Evolutionary conservation across 2,329 filamentous ascomycete species (phyloP).

Genomic region (Aureobasidium sp.): DNA sequence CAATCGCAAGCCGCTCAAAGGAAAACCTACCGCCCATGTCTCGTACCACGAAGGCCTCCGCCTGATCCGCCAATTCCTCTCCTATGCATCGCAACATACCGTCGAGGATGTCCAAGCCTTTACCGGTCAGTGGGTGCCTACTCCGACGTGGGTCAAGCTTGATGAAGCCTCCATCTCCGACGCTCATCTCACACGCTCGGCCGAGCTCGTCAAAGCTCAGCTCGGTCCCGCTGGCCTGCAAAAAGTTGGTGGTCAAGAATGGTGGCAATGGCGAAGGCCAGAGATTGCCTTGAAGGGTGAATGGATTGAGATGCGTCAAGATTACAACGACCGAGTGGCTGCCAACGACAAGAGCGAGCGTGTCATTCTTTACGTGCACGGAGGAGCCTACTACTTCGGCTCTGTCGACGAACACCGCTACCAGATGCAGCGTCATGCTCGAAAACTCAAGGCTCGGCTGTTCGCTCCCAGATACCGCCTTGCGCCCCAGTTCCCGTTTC

Average conservation of each 20-base stretch:
- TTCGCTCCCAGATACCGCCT: conserved; percentile 81
- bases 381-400: conserved; percentile 91
- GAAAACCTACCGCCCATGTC: conserved; percentile 82
- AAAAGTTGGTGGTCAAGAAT: conserved; percentile 69
- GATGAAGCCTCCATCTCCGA: conserved; percentile 61
- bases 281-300: conserved; percentile 66
- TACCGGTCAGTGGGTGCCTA: conserved; percentile 84
- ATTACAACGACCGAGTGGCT: conserved; percentile 66
- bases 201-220: conserved; percentile 61
- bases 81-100: conserved; percentile 78
- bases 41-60: conserved; percentile 91
- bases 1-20: conserved; percentile 64
- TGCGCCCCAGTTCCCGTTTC: conserved; percentile 90
- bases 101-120: conserved; percentile 92
- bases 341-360: conserved; percentile 54
- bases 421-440: conserved; percentile 90
- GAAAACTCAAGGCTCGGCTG: conserved; percentile 84
- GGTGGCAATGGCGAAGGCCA: conserved; percentile 83
- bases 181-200: conserved; percentile 58
- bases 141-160: conserved; percentile 78
- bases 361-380: conserved; percentile 90
- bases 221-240: conserved; percentile 70
- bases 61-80: conserved; percentile 77
- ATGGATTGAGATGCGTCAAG: conserved; percentile 91
- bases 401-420: conserved; percentile 97